Base-by-base conservation (phyloP, 2,329 filamentous ascomycete genomes). In the Penicillium sp. region DNA sequence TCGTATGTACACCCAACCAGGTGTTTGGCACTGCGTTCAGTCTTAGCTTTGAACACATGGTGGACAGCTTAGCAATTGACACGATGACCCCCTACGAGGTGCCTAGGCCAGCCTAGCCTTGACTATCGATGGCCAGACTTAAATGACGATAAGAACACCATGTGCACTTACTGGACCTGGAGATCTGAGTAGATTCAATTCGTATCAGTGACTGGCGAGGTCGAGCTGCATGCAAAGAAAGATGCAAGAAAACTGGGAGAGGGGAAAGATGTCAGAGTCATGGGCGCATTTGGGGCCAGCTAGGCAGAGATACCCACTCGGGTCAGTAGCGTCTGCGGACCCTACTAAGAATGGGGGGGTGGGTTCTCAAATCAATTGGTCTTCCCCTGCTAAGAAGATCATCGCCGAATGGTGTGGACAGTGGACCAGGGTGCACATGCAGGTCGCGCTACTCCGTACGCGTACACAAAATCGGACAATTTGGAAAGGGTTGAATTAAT, bases 291-390 rank as follows among this genome's bases (percentile, higher is more conserved):
- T 45, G 44, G 24, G 45, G 27, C 31, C 52, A 57, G 50, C 44
- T 53, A 57, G 55, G 45, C 50, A 45, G 39, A 56, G 51, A 49
- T 57, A 57, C 55, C 55, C 55, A 57, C 49, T 49, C 55, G 14
- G 16, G 29, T 35, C 50, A 47, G 50, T 53, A 54, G 55, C 46
- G 50, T 39, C 42, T 43, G 54, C 50, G 55, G 55, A 46, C 37
- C 50, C 50, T 47, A 22, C n/a, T 49, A 48, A 33, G 50, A 48
- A 49, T 33, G 35, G 49, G 29, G 44, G 24, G 45, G 53, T 56
- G 55, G 55, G 42, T 56, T 56, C 46, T 53, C 55, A 43, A 50
- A 33, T 50, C 44, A 53, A 49, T 57, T 54, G 50, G 46, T 31
- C 26, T 49, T 50, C 50, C 52, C 29, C 49, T 52, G 46, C 50